These are phyloP conservation scores for Scytalidium sp. DNA, from an alignment of 2,329 filamentous ascomycete species.

Conservation along the genomic window DNA sequence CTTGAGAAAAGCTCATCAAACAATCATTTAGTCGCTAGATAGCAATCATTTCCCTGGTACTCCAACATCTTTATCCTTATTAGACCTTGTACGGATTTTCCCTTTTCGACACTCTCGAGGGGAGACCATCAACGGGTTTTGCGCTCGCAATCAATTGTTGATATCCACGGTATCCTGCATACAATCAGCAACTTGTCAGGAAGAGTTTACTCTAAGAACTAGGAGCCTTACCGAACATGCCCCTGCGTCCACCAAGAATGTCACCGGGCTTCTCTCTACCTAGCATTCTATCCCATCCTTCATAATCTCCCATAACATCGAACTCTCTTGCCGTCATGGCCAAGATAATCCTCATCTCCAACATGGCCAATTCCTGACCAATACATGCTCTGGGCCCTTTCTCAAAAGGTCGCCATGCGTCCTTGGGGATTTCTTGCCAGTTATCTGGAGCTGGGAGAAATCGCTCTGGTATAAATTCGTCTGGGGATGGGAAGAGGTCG, in stretches of 20 bases:
- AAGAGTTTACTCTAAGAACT: background rate
- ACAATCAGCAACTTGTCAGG: background rate
- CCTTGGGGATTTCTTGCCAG: constrained; percentile 17
- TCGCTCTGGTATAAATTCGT: constrained; percentile 45
- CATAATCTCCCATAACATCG: constrained; percentile 39
- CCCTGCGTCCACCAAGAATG: constrained; percentile 12
- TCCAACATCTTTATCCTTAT: no score
- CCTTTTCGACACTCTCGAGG: constrained; percentile 3
- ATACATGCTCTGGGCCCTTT: constrained; percentile 54
- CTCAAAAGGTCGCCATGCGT: constrained; percentile 55
- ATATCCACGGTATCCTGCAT: constrained; percentile 6
- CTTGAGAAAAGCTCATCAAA: no score
- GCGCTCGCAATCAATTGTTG: constrained; percentile 15
- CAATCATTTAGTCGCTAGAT: no score
- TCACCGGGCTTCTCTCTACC: constrained; percentile 14
- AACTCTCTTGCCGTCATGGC: constrained; percentile 44
- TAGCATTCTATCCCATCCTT: constrained; percentile 16
- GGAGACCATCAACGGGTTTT: constrained; percentile 17
- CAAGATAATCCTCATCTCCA: constrained; percentile 44
- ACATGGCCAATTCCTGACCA: constrained; percentile 51
- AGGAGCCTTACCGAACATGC: constrained; percentile 8
- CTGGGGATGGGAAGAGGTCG: constrained; percentile 37
- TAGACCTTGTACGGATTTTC: background rate
- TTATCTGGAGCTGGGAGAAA: constrained; percentile 34
- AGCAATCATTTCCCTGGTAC: no score